Evolutionary conservation across 306 rosid species (phyloP).

Genomic region (Neltuma alba): DNA sequence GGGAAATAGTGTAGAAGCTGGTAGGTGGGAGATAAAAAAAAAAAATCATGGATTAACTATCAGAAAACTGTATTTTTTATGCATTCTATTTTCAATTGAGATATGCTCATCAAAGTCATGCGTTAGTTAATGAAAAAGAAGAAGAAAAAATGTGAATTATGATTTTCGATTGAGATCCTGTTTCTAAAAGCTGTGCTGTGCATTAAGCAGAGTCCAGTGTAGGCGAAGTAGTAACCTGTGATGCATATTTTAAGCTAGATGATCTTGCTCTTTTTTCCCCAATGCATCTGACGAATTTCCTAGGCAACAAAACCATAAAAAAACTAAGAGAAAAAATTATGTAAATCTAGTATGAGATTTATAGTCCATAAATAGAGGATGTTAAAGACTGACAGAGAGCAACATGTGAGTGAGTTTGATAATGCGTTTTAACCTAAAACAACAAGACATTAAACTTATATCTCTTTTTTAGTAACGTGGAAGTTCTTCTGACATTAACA

Average conservation of each 20-base stretch:
- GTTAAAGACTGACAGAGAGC: neutral
- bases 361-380: neutral
- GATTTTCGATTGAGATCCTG: neutral
- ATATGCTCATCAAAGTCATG: neutral
- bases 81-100: neutral
- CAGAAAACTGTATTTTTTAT: no score
- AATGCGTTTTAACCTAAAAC: no score
- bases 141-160: neutral
- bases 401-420: no score
- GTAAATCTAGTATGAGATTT: neutral
- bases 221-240: conserved; percentile 62
- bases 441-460: no score
- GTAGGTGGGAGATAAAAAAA: no score
- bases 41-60: no score
- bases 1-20: neutral
- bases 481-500: no score
- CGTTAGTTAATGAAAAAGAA: neutral
- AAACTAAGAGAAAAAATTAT: neutral
- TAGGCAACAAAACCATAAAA: conserved; percentile 38
- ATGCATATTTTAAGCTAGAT: conserved; percentile 71
- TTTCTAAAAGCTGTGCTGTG: conserved; percentile 15
- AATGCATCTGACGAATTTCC: conserved; percentile 85
- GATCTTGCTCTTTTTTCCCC: conserved; percentile 66
- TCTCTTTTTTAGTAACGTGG: no score
- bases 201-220: conserved; percentile 2